Base-by-base conservation (phyloP, 1,284 basidiomycete genomes). In the Leccinum pseudoinsigne region DNA sequence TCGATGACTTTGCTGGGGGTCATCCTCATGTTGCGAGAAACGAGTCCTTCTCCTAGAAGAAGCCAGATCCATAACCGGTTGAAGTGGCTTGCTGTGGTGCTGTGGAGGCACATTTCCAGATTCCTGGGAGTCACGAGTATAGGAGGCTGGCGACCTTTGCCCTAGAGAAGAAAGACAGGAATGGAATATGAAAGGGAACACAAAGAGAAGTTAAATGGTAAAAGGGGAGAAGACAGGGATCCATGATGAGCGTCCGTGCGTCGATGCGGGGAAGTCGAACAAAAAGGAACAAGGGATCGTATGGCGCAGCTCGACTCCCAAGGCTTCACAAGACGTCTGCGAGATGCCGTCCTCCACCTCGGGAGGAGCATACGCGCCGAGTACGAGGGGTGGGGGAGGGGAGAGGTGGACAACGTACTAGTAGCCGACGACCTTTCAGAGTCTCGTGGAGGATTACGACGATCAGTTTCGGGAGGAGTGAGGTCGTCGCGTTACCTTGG, bases 361-460 rank as follows among this genome's bases (percentile, higher is more conserved):
- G 80, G 78, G 78, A 84, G 79, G 77, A 80, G 75, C 68, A 73
- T 71, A 68, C 68, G 70, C 75, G 78, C 77, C 74, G 70, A 72
- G 72, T 72, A 76, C 74, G 76, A 77, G 74, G 74, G 78, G 78
- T 76, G 75, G 73, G 74, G 76, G 68, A 79, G 77, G 79, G 79
- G 73, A 85, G 83, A 87, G 82, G 86, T 80, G 79, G 85, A 89
- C 79, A 90, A 90, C 88, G 88, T 90, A 90, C 88, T 89, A 77
- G 81, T 77, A 82, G 85, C 76, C 78, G 84, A 77, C 74, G 81
- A 79, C 74, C 74, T 78, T 75, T 78, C 78, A 66, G 76, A 73
- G 72, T 77, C 78, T 68, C 74, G 75, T 66, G 77, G 75, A 63
- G 69, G 74, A 65, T 69, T 69, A 69, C 74, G 76, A 66, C 71